Percentiles rank a stretch among this genome's conserved stretches.
phyloP scores from a whole-genome alignment of 371 early-diverging fungal genomes.

The Syncephalastrum contaminatum region DNA sequence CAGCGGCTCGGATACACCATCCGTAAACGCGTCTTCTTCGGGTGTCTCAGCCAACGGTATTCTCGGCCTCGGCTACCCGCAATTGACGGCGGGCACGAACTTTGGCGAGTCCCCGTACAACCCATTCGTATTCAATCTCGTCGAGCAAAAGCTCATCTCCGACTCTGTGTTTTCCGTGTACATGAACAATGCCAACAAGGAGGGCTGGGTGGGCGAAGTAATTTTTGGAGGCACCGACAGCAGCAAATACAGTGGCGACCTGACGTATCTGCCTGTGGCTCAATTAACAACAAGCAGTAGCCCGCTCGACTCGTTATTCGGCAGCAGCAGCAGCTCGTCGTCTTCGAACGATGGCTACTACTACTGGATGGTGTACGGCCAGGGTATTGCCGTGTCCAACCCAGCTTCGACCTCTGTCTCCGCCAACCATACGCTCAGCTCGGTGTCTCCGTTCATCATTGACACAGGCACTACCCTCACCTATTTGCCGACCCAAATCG shows the following conservation, averaged over 20 bases:
- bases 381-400: constrained; percentile 27
- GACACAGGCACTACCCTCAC: constrained; percentile 52
- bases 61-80: constrained; percentile 43
- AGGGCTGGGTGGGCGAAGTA: constrained; percentile 53
- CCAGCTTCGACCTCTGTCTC: constrained; percentile 1
- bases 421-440: constrained; percentile 4
- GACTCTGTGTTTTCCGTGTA: constrained; percentile 41
- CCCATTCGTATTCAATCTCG: constrained; percentile 43
- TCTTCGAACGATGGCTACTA: constrained; percentile 17
- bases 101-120: constrained; percentile 25
- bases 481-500: constrained; percentile 34
- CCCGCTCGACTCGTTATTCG: constrained; percentile 6
- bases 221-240: constrained; percentile 60
- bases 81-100: constrained; percentile 30
- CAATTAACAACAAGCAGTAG: constrained; percentile 10
- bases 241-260: constrained; percentile 50
- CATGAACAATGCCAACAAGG: constrained; percentile 22
- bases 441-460: constrained; percentile 31
- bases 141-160: constrained; percentile 28
- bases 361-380: constrained; percentile 51
- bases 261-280: constrained; percentile 48
- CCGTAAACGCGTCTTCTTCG: constrained; percentile 2
- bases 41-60: constrained; percentile 37
- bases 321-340: neutral
- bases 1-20: constrained; percentile 11